Evolutionary conservation across 148 eudicot species (phyloP), one percentile per base, ranked within the genome.

Genomic region (Rhododendron williamsianum): DNA sequence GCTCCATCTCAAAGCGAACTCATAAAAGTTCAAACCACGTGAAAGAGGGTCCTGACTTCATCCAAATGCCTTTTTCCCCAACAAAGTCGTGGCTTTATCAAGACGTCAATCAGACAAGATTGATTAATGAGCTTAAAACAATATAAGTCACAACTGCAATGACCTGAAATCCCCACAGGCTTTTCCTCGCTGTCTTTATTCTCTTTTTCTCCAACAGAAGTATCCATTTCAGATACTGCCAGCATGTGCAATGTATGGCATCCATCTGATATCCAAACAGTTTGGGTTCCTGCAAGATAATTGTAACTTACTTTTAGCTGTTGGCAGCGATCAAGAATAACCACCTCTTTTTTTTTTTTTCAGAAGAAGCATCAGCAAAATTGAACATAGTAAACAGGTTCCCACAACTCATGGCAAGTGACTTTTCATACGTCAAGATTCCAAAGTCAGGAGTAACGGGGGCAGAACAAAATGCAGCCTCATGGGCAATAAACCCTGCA

Each of bases 191-290:
- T 82, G 51, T 87, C 86, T 82, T 87, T 86, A 63, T 19, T 78
- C 51, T 89, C 92, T 82, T 77, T 84, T 72, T 90, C 93, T 83
- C 87, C 82, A 72, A 72, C 86, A 65, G 92, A 81, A 83, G 89
- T 58, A 84, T 92, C 94, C 58, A 45, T 25, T 60, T 90, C 91
- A 79, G 97, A 77, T 58, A 93, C 76, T 60, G 56, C 84, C 87
- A 95, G 82, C 49, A 86, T 25, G 82, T 96, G 95, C 83, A 91
- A 89, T 36, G 96, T 90, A 90, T 91, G 80, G 56, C 83, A 85
- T 81, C 98, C 98, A 86, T 96, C 98, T 60, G 99, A 93, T 27
- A 92, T 81, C 98, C 99, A 96, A 86, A 92, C 90, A 86, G 84
- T 89, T 81, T 88, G 94, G 46, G 93, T 79, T 90, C 89, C 99